Base-by-base conservation (phyloP, 2,329 filamentous ascomycete genomes). In the Aureobasidium sp. region DNA sequence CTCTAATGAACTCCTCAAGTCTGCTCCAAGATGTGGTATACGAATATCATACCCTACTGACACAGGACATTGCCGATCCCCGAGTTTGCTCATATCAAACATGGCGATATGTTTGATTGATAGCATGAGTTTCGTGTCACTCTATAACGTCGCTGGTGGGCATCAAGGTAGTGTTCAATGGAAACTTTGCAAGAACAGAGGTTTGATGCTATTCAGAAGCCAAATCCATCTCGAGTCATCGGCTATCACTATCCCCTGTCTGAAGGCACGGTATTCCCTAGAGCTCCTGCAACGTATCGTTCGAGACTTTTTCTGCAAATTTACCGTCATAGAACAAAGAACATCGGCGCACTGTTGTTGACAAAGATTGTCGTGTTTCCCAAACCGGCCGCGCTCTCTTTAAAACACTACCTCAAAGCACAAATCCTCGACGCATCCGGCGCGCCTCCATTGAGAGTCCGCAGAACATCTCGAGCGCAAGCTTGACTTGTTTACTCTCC, bases 351-450 rank as follows among this genome's bases (percentile, higher is more conserved):
- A 44, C 42, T 22, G 7, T 7, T 15, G 37, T 15, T 29, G n/a
- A 57, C 29, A 36, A 57, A 57, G 41, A 25, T 22, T 25, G 27
- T 34, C n/a, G 37, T 39, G 27, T 44, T 36, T 44, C 39, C 53
- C 36, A 11, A 36, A 36, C 39, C 41, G n/a, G 41, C n/a, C 11
- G 25, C 39, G 12, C 22, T 17, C 27, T 45, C 53, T 57, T 57
- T 57, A 27, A 57, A 7, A 36, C 29, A 15, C 37, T 15, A 25
- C 15, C 14, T 14, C 51, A 42, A 42, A 31, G 37, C 51, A 55
- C 51, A 42, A 55, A 37, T 55, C 15, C 22, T 55, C 22, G 51
- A 41, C 51, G 51, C 51, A 55, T 55, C 51, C 51, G 51, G 51
- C 8, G n/a, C 25, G 20, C 12, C 51, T 31, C 11, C 37, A 29